A percentile compares a stretch with the other conserved stretches of the same genome.
Conservation (phyloP, 202 grass and related monocot genomes). For the Panicum virgatum region DNA sequence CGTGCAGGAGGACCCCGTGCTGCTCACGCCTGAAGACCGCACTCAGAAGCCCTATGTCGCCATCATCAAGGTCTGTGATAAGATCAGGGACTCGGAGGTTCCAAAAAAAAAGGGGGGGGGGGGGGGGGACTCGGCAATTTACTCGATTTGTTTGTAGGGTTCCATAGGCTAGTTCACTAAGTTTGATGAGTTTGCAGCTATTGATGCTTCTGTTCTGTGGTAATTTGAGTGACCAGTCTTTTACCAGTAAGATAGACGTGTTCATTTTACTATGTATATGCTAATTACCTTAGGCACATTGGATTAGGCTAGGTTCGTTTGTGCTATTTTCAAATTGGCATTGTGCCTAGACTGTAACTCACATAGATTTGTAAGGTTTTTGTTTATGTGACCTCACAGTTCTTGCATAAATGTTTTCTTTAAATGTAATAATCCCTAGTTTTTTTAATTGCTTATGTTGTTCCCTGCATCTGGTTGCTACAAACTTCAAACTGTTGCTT, state of each 20-base stretch:
- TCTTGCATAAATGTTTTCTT: background rate
- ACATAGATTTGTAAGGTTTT: background rate
- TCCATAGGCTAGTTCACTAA: background rate
- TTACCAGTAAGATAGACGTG: background rate
- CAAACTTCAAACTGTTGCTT: constrained; percentile 6
- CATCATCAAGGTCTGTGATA: constrained; percentile 73
- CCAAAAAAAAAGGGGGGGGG: too few species aligned
- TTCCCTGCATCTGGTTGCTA: background rate
- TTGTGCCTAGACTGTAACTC: background rate
- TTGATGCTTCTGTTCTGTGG: background rate
- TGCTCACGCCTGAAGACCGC: constrained; percentile 75
- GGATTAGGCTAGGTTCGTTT: background rate
- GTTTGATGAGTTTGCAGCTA: background rate
- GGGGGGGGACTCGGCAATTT: too few species aligned
- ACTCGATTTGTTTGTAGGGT: background rate
- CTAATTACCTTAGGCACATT: background rate
- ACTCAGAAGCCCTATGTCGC: constrained; percentile 89
- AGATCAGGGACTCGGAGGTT: background rate
- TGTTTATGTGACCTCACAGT: background rate
- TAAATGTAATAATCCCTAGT: background rate
- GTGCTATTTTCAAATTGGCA: background rate
- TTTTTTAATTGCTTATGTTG: background rate
- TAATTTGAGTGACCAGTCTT: background rate
- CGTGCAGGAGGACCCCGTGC: constrained; percentile 87
- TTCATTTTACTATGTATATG: constrained; percentile 7